Percentiles rank a stretch among this genome's conserved stretches.
Conservation (phyloP, 768 basidiomycete species). For the Suillus brevipes region DNA sequence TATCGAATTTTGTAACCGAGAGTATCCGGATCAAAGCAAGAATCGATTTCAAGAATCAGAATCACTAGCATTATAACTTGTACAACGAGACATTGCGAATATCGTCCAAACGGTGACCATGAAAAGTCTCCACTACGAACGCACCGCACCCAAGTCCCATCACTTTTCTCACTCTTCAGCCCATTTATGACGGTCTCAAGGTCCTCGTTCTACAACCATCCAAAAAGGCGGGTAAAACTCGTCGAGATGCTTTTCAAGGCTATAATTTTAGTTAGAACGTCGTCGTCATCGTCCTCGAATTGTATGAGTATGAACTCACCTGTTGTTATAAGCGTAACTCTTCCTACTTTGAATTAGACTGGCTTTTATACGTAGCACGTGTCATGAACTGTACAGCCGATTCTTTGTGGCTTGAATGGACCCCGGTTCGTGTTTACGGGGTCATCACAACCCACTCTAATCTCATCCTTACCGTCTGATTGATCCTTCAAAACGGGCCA, state of each 20-base stretch:
- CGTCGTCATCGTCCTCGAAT: background rate
- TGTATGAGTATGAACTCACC: slow-evolving; percentile 39
- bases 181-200: slow-evolving; percentile 78
- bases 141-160: slow-evolving; percentile 92
- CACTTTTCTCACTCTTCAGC: slow-evolving; percentile 69
- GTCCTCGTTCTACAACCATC: slow-evolving; percentile 75
- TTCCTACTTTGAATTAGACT: background rate
- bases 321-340: slow-evolving; percentile 61
- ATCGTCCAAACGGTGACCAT: slow-evolving; percentile 62
- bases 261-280: slow-evolving; percentile 23
- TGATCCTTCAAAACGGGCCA: slow-evolving; percentile 54
- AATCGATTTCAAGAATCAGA: no score
- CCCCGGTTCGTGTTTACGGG: slow-evolving; percentile 38
- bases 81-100: slow-evolving; percentile 93
- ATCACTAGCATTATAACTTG: slow-evolving; percentile 31
- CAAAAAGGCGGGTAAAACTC: slow-evolving; percentile 68
- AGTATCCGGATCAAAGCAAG: background rate
- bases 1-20: background rate
- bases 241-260: slow-evolving; percentile 89
- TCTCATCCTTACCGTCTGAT: background rate
- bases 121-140: slow-evolving; percentile 59
- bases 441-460: slow-evolving; percentile 10
- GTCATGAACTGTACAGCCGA: slow-evolving; percentile 38
- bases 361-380: slow-evolving; percentile 25
- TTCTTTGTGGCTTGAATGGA: slow-evolving; percentile 42